A percentile compares a stretch with the other conserved stretches of the same genome.
These are phyloP conservation scores for Neurospora sp. DNA, from an alignment of 495 filamentous ascomycete genomes.

Conservation along the genomic window DNA sequence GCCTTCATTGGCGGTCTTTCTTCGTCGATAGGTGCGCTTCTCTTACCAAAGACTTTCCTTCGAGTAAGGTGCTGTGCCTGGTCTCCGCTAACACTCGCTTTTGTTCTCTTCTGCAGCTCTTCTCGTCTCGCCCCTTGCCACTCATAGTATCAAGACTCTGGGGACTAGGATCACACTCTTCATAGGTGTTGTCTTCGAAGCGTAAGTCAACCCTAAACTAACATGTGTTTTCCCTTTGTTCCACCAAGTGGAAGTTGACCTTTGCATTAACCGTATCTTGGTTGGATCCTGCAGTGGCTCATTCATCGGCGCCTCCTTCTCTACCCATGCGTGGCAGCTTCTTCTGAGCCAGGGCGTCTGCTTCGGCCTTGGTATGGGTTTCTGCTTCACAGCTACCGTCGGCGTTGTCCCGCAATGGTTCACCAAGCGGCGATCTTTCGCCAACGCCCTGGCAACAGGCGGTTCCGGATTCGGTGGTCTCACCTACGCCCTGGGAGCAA, in stretches of 20 bases:
- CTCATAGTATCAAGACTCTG: constrained; percentile 42
- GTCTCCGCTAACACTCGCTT: constrained; percentile 31
- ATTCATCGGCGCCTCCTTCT: constrained; percentile 58
- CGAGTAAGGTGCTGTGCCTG: constrained; percentile 13
- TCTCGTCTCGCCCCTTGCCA: constrained; percentile 55
- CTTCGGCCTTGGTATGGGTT: constrained; percentile 68
- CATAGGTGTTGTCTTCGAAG: constrained; percentile 49
- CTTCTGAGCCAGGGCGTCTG: constrained; percentile 68
- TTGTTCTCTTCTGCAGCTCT: constrained; percentile 41
- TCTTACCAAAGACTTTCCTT: background rate
- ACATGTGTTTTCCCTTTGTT: background rate
- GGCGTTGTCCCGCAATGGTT: constrained; percentile 78
- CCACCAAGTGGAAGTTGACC: background rate
- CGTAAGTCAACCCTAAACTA: constrained; percentile 24
- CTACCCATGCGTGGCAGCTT: constrained; percentile 60
- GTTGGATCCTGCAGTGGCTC: constrained; percentile 31
- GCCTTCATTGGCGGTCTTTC: constrained; percentile 68
- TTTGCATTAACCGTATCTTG: background rate
- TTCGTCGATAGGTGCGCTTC: constrained; percentile 39
- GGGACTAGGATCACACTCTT: constrained; percentile 50
- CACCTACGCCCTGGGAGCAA: constrained; percentile 45
- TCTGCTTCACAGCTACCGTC: constrained; percentile 63
- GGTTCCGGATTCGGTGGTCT: constrained; percentile 72
- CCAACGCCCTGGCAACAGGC: constrained; percentile 60
- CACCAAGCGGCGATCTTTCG: constrained; percentile 53